Conservation (phyloP, 306 rosid species). For the Vigna reflexopilosa region DNA sequence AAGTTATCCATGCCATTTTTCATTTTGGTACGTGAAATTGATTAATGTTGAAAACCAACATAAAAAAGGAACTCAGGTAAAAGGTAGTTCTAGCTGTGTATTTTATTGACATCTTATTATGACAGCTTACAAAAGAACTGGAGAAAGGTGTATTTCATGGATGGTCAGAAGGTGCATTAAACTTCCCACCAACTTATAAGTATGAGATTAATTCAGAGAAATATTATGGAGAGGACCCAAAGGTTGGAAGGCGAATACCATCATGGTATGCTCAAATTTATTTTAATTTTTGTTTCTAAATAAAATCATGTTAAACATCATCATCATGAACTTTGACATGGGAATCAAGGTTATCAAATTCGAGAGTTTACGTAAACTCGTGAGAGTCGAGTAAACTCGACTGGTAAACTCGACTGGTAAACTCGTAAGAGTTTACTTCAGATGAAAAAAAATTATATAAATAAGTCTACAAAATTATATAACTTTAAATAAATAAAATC, state of each 20-base stretch:
- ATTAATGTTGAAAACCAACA: neutral
- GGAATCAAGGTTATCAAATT: no score
- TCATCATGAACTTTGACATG: no score
- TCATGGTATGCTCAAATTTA: slow-evolving; percentile 71
- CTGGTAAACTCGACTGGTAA: no score
- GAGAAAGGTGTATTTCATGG: slow-evolving; percentile 79
- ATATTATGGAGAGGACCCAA: slow-evolving; percentile 80
- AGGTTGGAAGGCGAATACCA: slow-evolving; percentile 81
- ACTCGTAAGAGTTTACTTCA: no score
- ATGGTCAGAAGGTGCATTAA: slow-evolving; percentile 84
- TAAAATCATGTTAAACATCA: no score
- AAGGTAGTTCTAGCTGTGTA: neutral
- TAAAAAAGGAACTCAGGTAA: neutral
- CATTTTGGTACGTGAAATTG: slow-evolving; percentile 2
- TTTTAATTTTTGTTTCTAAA: neutral
- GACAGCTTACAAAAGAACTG: slow-evolving; percentile 74
- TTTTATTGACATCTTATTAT: slow-evolving; percentile 48
- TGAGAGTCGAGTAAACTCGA: no score
- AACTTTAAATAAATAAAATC: no score
- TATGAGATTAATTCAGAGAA: slow-evolving; percentile 79
- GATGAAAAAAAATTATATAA: no score
- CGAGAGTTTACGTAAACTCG: no score
- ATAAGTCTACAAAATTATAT: no score
- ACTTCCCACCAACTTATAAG: slow-evolving; percentile 87
- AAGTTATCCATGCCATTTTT: slow-evolving; percentile 17